Evolutionary conservation across 1,284 basidiomycete species (phyloP).

Genomic region (Rhodotorula sp.): DNA sequence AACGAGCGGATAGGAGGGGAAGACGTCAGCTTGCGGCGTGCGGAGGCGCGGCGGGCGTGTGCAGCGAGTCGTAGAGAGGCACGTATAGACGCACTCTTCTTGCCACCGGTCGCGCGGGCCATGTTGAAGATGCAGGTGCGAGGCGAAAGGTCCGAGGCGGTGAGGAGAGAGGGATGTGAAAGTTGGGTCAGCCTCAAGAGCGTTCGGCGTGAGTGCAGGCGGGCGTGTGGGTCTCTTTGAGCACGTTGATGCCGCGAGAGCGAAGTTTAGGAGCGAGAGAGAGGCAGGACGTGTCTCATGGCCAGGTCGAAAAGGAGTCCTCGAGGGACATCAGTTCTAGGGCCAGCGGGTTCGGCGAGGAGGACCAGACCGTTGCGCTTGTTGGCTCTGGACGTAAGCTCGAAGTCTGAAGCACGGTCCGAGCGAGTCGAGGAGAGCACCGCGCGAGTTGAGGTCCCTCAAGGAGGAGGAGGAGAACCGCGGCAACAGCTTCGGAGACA

Average conservation of each 20-base stretch:
- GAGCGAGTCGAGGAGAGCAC: not conserved
- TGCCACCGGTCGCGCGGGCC: not conserved
- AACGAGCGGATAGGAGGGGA: not conserved
- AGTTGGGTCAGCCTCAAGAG: not conserved
- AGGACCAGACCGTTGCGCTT: not conserved
- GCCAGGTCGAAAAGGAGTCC: not conserved
- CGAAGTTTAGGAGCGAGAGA: not conserved
- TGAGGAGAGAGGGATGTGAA: not conserved
- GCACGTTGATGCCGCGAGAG: not conserved
- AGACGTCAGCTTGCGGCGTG: not conserved
- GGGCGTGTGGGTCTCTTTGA: no score
- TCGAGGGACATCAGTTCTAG: no score
- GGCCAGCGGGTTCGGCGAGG: not conserved
- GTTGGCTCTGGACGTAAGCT: no score
- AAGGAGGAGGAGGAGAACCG: not conserved
- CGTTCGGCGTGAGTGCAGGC: not conserved
- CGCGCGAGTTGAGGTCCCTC: not conserved
- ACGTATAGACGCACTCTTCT: not conserved
- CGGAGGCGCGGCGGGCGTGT: not conserved
- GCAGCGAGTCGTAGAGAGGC: no score
- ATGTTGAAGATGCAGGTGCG: not conserved
- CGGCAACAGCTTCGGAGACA: not conserved
- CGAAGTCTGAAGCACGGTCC: not conserved
- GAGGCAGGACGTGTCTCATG: not conserved
- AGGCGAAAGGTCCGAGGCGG: not conserved